Evolutionary conservation across 305 asterid genomes (phyloP).

Genomic region (Ajuga reptans): DNA sequence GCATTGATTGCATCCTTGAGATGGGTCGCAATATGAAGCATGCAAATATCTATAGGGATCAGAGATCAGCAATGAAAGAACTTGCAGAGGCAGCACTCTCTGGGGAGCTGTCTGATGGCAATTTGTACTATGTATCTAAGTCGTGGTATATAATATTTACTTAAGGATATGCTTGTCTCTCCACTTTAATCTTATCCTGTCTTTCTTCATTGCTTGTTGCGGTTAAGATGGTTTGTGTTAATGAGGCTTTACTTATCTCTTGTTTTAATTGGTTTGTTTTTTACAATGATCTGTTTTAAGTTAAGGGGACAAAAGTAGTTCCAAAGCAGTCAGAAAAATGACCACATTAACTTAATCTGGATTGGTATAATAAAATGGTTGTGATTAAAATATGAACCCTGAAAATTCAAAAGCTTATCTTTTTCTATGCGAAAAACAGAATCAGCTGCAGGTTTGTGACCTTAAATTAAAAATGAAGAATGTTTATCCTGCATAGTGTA

Average conservation of each 20-base stretch:
- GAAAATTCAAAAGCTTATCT: background rate
- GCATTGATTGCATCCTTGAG: conserved; percentile 74
- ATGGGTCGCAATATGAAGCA: conserved; percentile 54
- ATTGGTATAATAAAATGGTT: conserved; percentile 1
- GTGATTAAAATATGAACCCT: background rate
- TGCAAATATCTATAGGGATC: conserved; percentile 73
- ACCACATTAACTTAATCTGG: background rate
- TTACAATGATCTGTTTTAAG: background rate
- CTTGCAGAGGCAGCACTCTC: conserved; percentile 89
- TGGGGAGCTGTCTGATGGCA: conserved; percentile 55
- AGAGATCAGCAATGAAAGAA: conserved; percentile 66
- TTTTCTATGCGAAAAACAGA: conserved; percentile 13
- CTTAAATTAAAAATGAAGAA: background rate
- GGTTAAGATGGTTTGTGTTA: background rate
- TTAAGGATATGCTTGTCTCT: background rate
- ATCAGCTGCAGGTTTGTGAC: background rate
- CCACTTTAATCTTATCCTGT: conserved; percentile 1
- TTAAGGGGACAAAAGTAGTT: background rate
- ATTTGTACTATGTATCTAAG: conserved; percentile 63
- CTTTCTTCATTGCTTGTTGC: conserved; percentile 11
- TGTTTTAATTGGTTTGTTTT: conserved; percentile 6
- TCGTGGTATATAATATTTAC: conserved; percentile 58
- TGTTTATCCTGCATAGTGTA: background rate
- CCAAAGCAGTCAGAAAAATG: background rate
- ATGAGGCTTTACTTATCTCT: background rate